Evolutionary conservation across 371 early-diverging fungal genomes (phyloP), one percentile per base, ranked within the genome.

Genomic region (Capillidium rhysosporum): DNA sequence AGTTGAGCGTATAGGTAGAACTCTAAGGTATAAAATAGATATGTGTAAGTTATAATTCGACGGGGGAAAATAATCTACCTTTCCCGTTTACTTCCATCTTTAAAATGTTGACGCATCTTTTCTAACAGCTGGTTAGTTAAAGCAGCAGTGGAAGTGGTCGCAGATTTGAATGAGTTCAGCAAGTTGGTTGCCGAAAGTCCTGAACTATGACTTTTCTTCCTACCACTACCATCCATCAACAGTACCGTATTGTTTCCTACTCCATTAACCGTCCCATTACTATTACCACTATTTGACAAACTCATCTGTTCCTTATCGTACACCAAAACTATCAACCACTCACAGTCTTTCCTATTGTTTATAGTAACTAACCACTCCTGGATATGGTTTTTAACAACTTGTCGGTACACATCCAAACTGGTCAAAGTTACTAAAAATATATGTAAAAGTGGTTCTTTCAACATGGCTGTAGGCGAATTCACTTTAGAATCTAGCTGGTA

Each of bases 281-380:
- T 21, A 43, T 43, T 43, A 18, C 43, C 18, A 14, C 43, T 18
- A 7, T 43, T 43, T 8, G 21, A 14, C 18, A 18, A 14, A 5
- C 7, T 14, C 18, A 14, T 18, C 21, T 43, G 16, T 7, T 43
- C 43, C 21, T 18, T 43, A 43, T 43, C 21, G 5, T 7, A 5
- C 2, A 63, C 60, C 30, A 87, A 82, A 2, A 91, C 82, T 52
- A 92, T 79, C 39, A 89, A 60, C 89, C 91, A 91, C 62, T 89
- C 92, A 61, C 87, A 85, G 53, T 80, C 82, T 67, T 84, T 85
- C 54, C 83, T 82, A n/a, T 71, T 68, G 12, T 68, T 68, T 16
- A 85, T 76, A 8, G 71, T 63, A 43, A 79, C 77, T 8, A 86
- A 66, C 93, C 93, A 95, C 4, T 75, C 71, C 34, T 80, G 71